phyloP scores from a whole-genome alignment of 2,329 filamentous ascomycete genomes.

The Alternaria sp. region DNA sequence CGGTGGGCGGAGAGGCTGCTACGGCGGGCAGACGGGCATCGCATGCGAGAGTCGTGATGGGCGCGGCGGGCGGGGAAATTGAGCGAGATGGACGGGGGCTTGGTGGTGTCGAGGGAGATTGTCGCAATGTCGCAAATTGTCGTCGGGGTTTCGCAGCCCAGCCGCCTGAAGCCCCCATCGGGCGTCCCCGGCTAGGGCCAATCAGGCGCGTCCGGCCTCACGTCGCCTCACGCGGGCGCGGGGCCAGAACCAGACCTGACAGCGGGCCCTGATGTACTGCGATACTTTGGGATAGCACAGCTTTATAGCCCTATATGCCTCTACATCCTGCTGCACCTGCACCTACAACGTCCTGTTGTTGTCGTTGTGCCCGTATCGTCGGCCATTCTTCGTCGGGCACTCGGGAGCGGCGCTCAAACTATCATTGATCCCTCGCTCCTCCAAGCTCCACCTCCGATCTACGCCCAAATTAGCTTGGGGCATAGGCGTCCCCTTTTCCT shows the following conservation, averaged over 20 bases:
- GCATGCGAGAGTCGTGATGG: conserved; percentile 22
- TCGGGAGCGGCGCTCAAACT: conserved; percentile 11
- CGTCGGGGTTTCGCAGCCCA: conserved; percentile 12
- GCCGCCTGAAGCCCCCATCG: background rate
- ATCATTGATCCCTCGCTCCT: background rate
- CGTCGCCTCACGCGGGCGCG: conserved; percentile 7
- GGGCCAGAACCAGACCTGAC: conserved; percentile 1
- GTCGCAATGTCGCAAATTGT: conserved; percentile 13
- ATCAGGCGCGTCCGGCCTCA: conserved; percentile 8
- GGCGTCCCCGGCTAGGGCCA: conserved; percentile 6
- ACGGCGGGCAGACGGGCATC: conserved; percentile 32
- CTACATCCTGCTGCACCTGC: background rate
- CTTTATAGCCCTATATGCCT: background rate
- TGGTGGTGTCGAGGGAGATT: conserved; percentile 16
- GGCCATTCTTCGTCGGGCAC: conserved; percentile 9
- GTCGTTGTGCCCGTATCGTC: background rate
- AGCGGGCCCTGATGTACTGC: background rate
- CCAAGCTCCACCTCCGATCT: conserved; percentile 21
- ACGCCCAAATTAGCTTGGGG: conserved; percentile 23
- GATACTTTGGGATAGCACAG: background rate
- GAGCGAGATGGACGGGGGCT: conserved; percentile 25
- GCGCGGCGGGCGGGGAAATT: conserved; percentile 18
- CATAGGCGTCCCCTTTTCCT: conserved; percentile 37
- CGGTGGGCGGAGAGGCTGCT: conserved; percentile 28
- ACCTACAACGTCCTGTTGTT: background rate